Evolutionary conservation across 2,329 filamentous ascomycete species (phyloP), one percentile per base, ranked within the genome.

Genomic region (Raffaelea albimanens): DNA sequence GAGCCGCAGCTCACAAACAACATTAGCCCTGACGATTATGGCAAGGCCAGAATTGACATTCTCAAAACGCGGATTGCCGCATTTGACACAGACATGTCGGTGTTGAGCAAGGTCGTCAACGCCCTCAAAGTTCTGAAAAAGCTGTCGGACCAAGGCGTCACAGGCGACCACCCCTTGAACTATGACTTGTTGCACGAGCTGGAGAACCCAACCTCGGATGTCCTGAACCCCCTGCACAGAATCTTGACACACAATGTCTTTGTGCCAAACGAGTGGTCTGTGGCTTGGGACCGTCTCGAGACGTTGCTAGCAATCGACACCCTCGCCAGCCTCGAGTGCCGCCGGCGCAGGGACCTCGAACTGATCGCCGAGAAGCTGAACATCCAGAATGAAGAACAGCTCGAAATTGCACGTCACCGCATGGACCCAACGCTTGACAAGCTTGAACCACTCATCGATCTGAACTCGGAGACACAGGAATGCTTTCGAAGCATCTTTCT

Each of bases 401-500:
- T 52, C 1, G 51, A 50, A 11, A 29, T 47, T 9, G 50, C 53
- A 1, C 42, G 49, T 4, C 48, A 43, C 3, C 41, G 44, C 10
- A 45, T 48, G 33, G 38, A 51, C n/a, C 47, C 51, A 0, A 20
- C 22, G 0, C 39, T 52, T 7, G 48, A 50, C 4, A 31, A 34
- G 8, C n/a, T 53, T 1, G 50, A 54, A 33, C 39, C 29, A 1
- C 46, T 56, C 8, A 36, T 52, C 4, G 25, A 9, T 9, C 40
- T 44, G 2, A 53, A 56, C 38, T n/a, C 9, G 1, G 43, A 52
- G 14, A 48, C 51, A 2, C 49, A 53, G n/a, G 18, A 16, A 1
- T 25, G 41, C 2, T 57, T 55, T n/a, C 49, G 54, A 2, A 50
- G 40, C 5, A 18, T 53, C 1, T 57, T 49, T 25, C 40, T 56